Base-by-base conservation (phyloP, 1,284 basidiomycete species). In the Bondarzewia mesenterica region DNA sequence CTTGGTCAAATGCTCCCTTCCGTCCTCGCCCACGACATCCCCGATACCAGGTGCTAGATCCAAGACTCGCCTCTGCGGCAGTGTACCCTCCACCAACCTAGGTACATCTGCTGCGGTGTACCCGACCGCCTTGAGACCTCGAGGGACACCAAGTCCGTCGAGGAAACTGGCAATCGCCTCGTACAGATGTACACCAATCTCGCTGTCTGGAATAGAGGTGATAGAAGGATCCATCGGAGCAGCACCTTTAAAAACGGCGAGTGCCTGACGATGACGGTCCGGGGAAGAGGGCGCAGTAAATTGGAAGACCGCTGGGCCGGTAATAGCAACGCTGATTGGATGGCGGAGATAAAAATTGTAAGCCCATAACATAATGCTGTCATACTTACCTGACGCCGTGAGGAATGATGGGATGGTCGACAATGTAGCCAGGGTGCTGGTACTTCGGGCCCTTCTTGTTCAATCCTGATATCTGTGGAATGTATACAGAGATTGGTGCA, bases 381-480 rank as follows among this genome's bases (percentile, higher is more conserved):
- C 22, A 21, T 50, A 60, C 67, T 41, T 63, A 82, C 82, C 80
- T 88, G 59, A 93, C 71, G 49, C 92, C 92, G 62, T 97, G 91
- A 12, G 94, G 94, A 49, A 98, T 92, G 54, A 98, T 93, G 7
- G 93, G 93, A 49, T 84, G 76, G 55, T 87, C 80, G 15, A 84
- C 81, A 37, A 75, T 70, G 67, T 93, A 93, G 48, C 89, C 90
- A 41, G 90, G 78, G 65, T 96, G 92, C 62, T 87, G 80, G 65
- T 86, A 93, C 63, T 89, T 88, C 3, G 91, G 87, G 0, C 92
- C 87, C 55, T 84, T 85, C 71, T 97, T 97, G 74, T 98, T 98
- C 60, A 97, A 69, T 1, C 94, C 93, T 16, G 92, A 94, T 54
- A 96, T 93, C 89, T 90, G 36, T 40, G 52, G n/a, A 18, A 29